Conservation (phyloP, 2,329 filamentous ascomycete genomes). For the Venturia aucupariae region DNA sequence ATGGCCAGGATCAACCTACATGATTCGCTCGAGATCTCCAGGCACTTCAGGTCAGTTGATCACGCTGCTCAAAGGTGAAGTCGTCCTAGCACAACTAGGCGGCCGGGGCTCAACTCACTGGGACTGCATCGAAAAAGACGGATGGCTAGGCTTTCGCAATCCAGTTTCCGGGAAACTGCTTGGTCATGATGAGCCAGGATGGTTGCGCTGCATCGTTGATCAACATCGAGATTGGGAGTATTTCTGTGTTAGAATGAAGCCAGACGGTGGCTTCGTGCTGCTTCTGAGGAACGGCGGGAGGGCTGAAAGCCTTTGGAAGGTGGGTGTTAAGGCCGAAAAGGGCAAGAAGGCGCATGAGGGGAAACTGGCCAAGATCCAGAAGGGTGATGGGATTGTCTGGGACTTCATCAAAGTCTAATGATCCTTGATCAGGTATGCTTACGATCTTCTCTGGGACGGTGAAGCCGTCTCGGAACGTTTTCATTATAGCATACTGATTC, state of each 20-base stretch:
- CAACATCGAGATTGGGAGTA: constrained; percentile 24
- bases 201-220: constrained; percentile 16
- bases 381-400: constrained; percentile 16
- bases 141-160: constrained; percentile 33
- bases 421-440: no score
- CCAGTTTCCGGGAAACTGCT: constrained; percentile 26
- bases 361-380: constrained; percentile 15
- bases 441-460: no score
- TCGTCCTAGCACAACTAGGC: constrained; percentile 23
- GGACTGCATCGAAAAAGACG: constrained; percentile 30
- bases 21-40: constrained; percentile 23
- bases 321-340: constrained; percentile 18
- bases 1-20: constrained; percentile 24
- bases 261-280: constrained; percentile 28
- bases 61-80: constrained; percentile 24
- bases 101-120: constrained; percentile 25
- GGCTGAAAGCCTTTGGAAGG: constrained; percentile 22
- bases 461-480: no score
- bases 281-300: constrained; percentile 20
- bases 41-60: constrained; percentile 21
- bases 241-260: constrained; percentile 23
- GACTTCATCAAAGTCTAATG: constrained; percentile 18
- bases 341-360: constrained; percentile 9
- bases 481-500: no score
- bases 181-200: constrained; percentile 23